Base-by-base conservation (phyloP, 352 stramenopile species). In the Discostella stelligera region DNA sequence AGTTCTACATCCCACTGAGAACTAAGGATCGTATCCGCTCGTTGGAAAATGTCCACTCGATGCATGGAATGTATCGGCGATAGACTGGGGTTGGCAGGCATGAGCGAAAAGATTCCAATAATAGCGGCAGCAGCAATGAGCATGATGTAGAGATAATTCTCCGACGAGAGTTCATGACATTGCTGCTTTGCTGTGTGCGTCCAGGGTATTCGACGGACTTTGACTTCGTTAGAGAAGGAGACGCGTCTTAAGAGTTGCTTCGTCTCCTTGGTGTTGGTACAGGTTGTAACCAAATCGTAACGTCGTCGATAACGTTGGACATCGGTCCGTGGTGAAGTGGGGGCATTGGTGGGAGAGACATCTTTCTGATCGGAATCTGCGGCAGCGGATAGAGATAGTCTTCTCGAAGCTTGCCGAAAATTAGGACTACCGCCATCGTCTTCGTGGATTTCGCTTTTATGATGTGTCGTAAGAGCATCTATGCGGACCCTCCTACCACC, bases 1-100 rank as follows among this genome's bases (percentile, higher is more conserved):
- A 82, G 63, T 56, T 82, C 74, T 39, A 77, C 66, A 39, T 82
- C 74, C 74, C 74, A 82, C 37, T 82, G 74, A 41, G 66, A 71
- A 44, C 52, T 77, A 21, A 81, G 64, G 13, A 81, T 44, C 10
- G 27, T 64, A 30, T 77, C 66, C 0, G 74, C 63, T 16, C 63
- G 74, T 56, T 63, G 53, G 18, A 82, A 27, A 30, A 82, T 63
- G 41, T 77, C 67, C 27, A 30, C 53, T 25, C 55, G 66, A 4
- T 61, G 62, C 41, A 66, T 63, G n/a, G 74, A 66, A 21, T 41
- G 32, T 41, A 66, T 50, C 8, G 67, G 66, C 1, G 67, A 82
- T 27, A 82, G 59, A 71, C 67, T 82, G 25, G 70, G 70, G 27
- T 78, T 61, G 8, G 70, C 70, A n/a, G 76, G 70, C 41, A 79